Evolutionary conservation across 164 flowering plant species (phyloP).

Genomic region (Annona squamosa): DNA sequence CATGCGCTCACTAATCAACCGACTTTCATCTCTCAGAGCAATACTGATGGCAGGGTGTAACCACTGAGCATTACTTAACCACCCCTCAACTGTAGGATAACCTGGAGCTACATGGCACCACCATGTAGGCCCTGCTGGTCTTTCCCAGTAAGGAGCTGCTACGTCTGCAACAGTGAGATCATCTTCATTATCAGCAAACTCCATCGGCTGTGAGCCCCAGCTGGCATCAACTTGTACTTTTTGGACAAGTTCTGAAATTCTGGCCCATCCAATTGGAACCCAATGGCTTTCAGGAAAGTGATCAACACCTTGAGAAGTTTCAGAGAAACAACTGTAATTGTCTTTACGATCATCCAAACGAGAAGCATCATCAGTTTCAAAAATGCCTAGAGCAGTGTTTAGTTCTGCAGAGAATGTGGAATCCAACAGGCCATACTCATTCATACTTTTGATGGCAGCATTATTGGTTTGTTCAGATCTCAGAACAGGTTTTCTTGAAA

Average conservation of each 20-base stretch:
- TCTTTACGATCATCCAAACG: constrained; percentile 25
- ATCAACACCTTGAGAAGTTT: constrained; percentile 19
- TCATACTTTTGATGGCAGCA: constrained; percentile 14
- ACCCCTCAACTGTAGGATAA: constrained; percentile 44
- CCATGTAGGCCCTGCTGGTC: constrained; percentile 87
- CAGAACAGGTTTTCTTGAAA: constrained; percentile 14
- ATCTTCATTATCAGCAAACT: constrained; percentile 46
- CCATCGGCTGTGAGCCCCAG: constrained; percentile 47
- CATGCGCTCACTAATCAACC: constrained; percentile 87
- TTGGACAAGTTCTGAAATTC: constrained; percentile 73
- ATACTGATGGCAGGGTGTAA: constrained; percentile 87
- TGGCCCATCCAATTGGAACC: constrained; percentile 94
- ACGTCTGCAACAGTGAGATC: constrained; percentile 76
- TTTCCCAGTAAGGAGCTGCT: constrained; percentile 91
- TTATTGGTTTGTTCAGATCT: constrained; percentile 13
- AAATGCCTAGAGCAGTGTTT: constrained; percentile 1
- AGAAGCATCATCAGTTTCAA: constrained; percentile 11
- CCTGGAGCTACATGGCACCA: constrained; percentile 90
- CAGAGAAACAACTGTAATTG: constrained; percentile 14
- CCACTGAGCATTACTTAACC: constrained; percentile 84
- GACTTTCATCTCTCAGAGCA: constrained; percentile 87
- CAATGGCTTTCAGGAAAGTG: constrained; percentile 41
- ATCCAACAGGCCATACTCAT: constrained; percentile 17
- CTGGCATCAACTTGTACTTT: constrained; percentile 51
- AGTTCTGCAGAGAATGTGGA: constrained; percentile 20